Conservation (phyloP, 495 filamentous ascomycete genomes). For the Talaromyces thailandensis region DNA sequence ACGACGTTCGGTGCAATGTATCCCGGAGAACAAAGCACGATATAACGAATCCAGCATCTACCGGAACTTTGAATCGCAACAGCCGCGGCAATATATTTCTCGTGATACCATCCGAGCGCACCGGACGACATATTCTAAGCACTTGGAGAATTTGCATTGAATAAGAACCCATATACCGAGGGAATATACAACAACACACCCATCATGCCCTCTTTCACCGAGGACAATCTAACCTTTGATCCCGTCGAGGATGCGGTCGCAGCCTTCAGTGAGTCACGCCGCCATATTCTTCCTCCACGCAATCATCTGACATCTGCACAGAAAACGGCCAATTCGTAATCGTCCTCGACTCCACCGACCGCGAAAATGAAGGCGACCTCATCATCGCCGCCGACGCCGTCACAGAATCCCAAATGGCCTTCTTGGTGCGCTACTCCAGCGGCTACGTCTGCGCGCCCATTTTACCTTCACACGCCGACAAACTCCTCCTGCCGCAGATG, state of each 20-base stretch:
- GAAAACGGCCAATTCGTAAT: conserved; percentile 90
- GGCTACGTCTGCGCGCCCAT: conserved; percentile 88
- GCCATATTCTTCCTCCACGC: neutral
- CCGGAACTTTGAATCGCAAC: neutral
- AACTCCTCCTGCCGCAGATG: conserved; percentile 82
- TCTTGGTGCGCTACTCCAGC: conserved; percentile 81
- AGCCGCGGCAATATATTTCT: neutral
- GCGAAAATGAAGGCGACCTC: conserved; percentile 97
- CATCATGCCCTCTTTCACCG: conserved; percentile 30
- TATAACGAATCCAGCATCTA: neutral
- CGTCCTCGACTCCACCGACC: conserved; percentile 78
- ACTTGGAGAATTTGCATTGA: neutral
- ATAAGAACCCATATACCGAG: neutral
- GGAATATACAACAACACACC: conserved; percentile 2
- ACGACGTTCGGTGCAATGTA: neutral
- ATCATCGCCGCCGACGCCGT: conserved; percentile 86
- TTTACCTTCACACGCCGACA: conserved; percentile 50
- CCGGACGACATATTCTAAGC: neutral
- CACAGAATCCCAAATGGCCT: conserved; percentile 86
- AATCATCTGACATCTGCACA: conserved; percentile 20
- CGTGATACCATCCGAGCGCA: neutral
- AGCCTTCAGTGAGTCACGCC: conserved; percentile 64
- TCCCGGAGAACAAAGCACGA: neutral
- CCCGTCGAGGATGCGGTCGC: conserved; percentile 75
- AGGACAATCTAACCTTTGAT: conserved; percentile 51